phyloP scores from a whole-genome alignment of 768 basidiomycete species.

The Trichaptum fuscoviolaceum region DNA sequence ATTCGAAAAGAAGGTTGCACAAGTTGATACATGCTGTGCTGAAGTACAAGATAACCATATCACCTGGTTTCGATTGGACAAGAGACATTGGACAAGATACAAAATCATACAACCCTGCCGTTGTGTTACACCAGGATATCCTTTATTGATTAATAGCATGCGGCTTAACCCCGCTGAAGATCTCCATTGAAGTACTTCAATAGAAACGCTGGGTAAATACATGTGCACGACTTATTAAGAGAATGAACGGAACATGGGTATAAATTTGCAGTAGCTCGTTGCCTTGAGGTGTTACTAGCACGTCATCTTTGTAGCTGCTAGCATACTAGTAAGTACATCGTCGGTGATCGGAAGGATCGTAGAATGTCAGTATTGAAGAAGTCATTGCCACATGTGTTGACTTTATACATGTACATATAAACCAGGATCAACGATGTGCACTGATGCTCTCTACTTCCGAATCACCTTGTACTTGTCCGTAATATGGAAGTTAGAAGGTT shows the following conservation, averaged over 20 bases:
- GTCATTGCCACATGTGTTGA: neutral
- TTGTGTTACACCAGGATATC: neutral
- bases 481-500: neutral
- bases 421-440: neutral
- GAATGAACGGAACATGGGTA: neutral
- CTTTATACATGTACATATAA: too few species aligned
- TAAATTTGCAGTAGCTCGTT: neutral
- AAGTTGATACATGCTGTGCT: too few species aligned
- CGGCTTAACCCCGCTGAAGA: neutral
- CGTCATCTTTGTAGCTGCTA: neutral
- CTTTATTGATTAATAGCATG: neutral
- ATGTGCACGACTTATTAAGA: neutral
- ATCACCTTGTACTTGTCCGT: neutral
- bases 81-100: too few species aligned
- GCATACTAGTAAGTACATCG: too few species aligned
- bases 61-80: neutral
- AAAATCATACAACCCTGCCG: neutral
- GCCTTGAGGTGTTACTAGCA: neutral
- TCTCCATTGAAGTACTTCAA: neutral
- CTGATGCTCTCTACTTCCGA: neutral
- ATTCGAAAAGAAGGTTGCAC: too few species aligned
- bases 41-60: neutral
- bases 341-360: neutral
- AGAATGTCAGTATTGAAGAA: neutral
- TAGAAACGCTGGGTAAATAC: neutral